phyloP scores from a whole-genome alignment of 1,284 basidiomycete genomes.

The Coriolopsis trogii region DNA sequence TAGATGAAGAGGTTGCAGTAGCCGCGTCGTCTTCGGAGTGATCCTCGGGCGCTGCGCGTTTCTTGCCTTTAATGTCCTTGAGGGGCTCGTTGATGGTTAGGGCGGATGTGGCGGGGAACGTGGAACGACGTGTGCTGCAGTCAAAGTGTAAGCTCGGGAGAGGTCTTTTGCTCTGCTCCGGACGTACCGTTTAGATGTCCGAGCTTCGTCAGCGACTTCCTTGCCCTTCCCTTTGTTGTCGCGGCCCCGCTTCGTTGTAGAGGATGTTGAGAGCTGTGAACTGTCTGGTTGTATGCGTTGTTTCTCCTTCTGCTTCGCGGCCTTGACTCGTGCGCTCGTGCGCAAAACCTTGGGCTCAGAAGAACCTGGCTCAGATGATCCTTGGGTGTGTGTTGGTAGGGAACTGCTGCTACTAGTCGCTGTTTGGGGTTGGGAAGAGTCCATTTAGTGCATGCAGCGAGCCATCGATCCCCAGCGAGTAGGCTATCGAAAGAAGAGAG shows the following conservation, averaged over 20 bases:
- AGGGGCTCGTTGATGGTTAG: conserved; percentile 76
- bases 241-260: conserved; percentile 56
- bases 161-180: conserved; percentile 13
- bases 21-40: conserved; percentile 64
- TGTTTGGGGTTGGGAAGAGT: conserved; percentile 72
- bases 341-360: conserved; percentile 55
- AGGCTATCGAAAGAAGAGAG: conserved; percentile 31
- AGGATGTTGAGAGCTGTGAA: conserved; percentile 39
- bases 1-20: conserved; percentile 44
- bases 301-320: conserved; percentile 69
- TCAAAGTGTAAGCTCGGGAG: conserved; percentile 11
- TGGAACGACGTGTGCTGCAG: conserved; percentile 59
- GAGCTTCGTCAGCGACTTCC: conserved; percentile 55
- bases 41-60: conserved; percentile 75
- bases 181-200: conserved; percentile 62
- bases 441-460: conserved; percentile 83
- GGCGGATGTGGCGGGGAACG: conserved; percentile 45
- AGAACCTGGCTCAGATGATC: conserved; percentile 32
- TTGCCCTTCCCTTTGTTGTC: conserved; percentile 70
- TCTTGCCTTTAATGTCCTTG: conserved; percentile 81
- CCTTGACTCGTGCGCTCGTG: conserved; percentile 76
- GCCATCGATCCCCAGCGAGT: conserved; percentile 67
- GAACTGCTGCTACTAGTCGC: conserved; percentile 64
- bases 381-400: conserved; percentile 33
- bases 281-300: conserved; percentile 45